A percentile compares a stretch with the other conserved stretches of the same genome.
Evolutionary conservation across 768 basidiomycete genomes (phyloP).

Genomic region (Asterophora parasitica): DNA sequence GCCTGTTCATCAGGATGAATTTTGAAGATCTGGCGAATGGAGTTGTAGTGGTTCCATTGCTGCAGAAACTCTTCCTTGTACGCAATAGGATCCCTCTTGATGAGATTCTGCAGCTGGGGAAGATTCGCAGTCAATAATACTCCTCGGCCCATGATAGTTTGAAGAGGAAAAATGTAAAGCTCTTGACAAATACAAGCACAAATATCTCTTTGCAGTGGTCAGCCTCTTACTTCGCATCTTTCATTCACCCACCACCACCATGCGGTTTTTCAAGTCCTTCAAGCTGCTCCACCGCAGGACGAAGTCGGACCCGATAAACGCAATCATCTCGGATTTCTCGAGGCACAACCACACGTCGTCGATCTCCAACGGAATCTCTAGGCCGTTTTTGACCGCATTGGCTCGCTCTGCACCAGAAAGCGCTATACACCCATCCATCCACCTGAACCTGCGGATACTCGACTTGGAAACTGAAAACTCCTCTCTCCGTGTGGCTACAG

Average conservation of each 20-base stretch:
- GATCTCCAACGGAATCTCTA: slow-evolving; percentile 17
- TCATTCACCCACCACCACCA: slow-evolving; percentile 14
- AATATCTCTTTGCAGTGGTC: background rate
- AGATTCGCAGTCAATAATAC: slow-evolving; percentile 83
- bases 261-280: slow-evolving; percentile 44
- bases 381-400: slow-evolving; percentile 10
- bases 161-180: slow-evolving; percentile 13
- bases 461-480: slow-evolving; percentile 12
- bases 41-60: slow-evolving; percentile 95
- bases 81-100: slow-evolving; percentile 85
- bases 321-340: slow-evolving; percentile 19
- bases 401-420: background rate
- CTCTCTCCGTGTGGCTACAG: slow-evolving; percentile 2
- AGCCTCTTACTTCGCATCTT: background rate
- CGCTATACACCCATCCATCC: slow-evolving; percentile 2
- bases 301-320: slow-evolving; percentile 40
- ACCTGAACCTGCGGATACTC: slow-evolving; percentile 10
- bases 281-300: slow-evolving; percentile 43
- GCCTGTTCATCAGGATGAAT: slow-evolving; percentile 83
- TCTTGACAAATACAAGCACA: slow-evolving; percentile 16
- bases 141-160: slow-evolving; percentile 52
- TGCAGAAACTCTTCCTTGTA: slow-evolving; percentile 96
- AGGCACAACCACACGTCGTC: slow-evolving; percentile 8
- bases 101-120: slow-evolving; percentile 93
- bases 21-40: slow-evolving; percentile 79